These are phyloP conservation scores for Fraxinus greggii DNA, from an alignment of 305 asterid species.

Conservation along the genomic window DNA sequence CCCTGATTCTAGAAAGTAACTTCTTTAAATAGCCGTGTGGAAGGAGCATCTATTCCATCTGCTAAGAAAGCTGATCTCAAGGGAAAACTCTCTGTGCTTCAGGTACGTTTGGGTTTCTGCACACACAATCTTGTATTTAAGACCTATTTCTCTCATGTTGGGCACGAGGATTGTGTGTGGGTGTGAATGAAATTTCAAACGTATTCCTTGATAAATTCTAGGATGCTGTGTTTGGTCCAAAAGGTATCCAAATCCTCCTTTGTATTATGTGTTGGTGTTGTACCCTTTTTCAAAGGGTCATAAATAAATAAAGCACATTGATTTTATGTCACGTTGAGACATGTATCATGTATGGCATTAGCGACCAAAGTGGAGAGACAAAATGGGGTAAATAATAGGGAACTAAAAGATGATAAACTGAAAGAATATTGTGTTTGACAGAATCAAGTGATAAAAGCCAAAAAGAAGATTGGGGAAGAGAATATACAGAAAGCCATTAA, in stretches of 20 bases:
- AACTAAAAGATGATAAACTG: neutral
- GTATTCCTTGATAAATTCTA: neutral
- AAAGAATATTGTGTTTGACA: constrained; percentile 33
- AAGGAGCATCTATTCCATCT: constrained; percentile 76
- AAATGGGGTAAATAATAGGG: neutral
- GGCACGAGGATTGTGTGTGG: neutral
- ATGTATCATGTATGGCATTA: neutral
- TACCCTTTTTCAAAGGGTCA: neutral
- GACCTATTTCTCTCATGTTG: neutral
- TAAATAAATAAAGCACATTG: neutral
- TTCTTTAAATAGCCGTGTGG: constrained; percentile 74
- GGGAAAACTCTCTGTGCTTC: constrained; percentile 68
- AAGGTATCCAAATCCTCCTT: neutral
- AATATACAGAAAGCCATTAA: constrained; percentile 72
- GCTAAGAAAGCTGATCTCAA: constrained; percentile 85
- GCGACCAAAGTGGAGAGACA: neutral
- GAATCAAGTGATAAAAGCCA: constrained; percentile 80
- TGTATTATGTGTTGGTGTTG: neutral
- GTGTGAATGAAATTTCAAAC: neutral
- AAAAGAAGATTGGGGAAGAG: constrained; percentile 85
- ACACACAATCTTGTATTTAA: neutral
- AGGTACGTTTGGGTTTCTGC: constrained; percentile 45
- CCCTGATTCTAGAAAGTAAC: constrained; percentile 73
- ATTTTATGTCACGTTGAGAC: neutral
- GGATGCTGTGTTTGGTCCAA: neutral